Percentiles rank a stretch among this genome's conserved stretches.
Conservation (phyloP, 345 rosid genomes). For the Eucalyptus tenuipes region DNA sequence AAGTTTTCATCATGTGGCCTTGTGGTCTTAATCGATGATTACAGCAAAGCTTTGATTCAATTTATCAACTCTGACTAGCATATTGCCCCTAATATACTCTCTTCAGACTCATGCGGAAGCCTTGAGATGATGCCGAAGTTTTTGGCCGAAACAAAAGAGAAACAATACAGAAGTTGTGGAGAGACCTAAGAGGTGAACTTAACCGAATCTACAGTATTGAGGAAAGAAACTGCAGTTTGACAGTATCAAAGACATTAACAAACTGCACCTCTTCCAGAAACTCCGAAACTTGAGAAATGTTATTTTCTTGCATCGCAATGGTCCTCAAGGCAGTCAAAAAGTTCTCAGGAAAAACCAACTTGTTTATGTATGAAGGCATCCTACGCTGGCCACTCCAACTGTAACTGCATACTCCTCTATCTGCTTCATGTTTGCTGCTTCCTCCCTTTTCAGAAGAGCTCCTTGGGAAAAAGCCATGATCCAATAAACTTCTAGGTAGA, state of each 20-base stretch:
- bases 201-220: neutral
- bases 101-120: neutral
- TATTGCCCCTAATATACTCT: neutral
- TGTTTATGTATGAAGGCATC: conserved; percentile 55
- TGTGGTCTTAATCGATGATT: neutral
- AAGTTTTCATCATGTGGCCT: neutral
- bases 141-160: neutral
- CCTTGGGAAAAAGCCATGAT: conserved; percentile 48
- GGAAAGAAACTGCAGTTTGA: neutral
- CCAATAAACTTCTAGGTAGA: conserved; percentile 52
- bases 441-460: conserved; percentile 17
- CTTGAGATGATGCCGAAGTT: neutral
- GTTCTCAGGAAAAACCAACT: conserved; percentile 79
- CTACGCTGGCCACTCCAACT: conserved; percentile 94
- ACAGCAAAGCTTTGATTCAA: neutral
- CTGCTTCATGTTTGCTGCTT: conserved; percentile 2
- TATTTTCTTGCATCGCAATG: conserved; percentile 66
- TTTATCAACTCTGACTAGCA: neutral
- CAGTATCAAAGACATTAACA: neutral
- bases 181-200: neutral
- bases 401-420: conserved; percentile 21
- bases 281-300: conserved; percentile 52
- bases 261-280: conserved; percentile 72
- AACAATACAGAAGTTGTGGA: neutral
- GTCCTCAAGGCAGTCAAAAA: conserved; percentile 78